Percentiles rank a stretch among this genome's conserved stretches.
Conservation (phyloP, 1,139 yeast species). For the Saccharomycopsis hybrid region DNA sequence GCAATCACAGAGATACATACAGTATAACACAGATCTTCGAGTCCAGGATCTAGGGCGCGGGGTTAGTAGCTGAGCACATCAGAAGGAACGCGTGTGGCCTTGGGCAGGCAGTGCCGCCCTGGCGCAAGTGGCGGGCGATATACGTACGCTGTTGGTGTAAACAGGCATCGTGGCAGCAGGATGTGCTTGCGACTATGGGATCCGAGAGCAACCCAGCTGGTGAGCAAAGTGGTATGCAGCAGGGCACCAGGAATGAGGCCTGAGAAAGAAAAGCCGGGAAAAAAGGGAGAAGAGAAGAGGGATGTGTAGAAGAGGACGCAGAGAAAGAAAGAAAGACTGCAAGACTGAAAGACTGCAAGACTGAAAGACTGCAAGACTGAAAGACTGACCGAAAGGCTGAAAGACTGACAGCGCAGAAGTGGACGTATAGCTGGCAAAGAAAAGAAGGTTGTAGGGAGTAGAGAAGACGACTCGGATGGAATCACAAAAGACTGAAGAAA, state of each 20-base stretch:
- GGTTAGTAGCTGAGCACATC: not conserved
- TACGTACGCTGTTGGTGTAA: conserved; percentile 15
- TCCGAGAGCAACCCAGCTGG: no score
- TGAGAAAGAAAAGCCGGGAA: not conserved
- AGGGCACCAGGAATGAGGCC: not conserved
- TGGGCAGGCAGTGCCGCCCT: no score
- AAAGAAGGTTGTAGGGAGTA: not conserved
- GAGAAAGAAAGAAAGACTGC: not conserved
- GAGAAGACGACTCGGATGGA: not conserved
- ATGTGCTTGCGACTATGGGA: not conserved
- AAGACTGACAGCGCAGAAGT: no score
- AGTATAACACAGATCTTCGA: conserved; percentile 20
- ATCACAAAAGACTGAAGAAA: not conserved
- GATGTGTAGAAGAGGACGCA: not conserved
- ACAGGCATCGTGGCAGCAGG: conserved; percentile 2
- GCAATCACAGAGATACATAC: conserved; percentile 14
- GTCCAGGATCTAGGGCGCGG: conserved; percentile 13
- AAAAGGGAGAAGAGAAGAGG: not conserved
- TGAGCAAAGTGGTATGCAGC: not conserved
- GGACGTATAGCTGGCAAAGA: not conserved
- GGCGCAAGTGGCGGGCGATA: no score
- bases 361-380: no score
- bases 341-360: no score
- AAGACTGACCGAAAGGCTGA: no score
- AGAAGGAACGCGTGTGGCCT: no score